Evolutionary conservation across 352 stramenopile genomes (phyloP), one percentile per base, ranked within the genome.

Genomic region (Bremia lactucae): DNA sequence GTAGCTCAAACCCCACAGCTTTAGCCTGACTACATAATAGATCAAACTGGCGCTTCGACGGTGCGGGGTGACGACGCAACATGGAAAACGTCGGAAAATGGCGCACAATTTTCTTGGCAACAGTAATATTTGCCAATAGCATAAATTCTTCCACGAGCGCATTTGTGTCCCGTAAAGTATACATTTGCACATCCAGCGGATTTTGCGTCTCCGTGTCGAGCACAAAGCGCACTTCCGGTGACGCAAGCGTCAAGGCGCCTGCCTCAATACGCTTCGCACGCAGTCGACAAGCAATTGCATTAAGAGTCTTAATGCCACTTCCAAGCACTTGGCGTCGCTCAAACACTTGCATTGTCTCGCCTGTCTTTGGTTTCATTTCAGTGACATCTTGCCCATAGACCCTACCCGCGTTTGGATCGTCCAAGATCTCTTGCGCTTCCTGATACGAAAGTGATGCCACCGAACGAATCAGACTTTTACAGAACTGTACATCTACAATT

Each of bases 101-200:
- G 15, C 89, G 83, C 41, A 87, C 70, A 23, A 95, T 95, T 48
- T 90, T 92, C 68, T 98, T 98, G 6, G 94, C 87, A 0, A 99
- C 96, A 7, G 94, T 97, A 41, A 98, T 97, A 63, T 99, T 99
- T 4, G 95, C 96, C 6, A 99, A 62, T 21, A 99, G 68, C 96
- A 99, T 99, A 44, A 99, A 98, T 68, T 99, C 96, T 77, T 99
- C 96, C 3, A 99, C 96, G 0, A 98, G 57, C 24, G 82, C 77
- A 65, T 99, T 98, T 0, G 96, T 95, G 37, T 96, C 88, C 10
- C 90, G 73, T 38, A 97, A 62, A 18, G 90, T 84, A 61, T 99
- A 99, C 51, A 96, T 93, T 63, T 98, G 85, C 26, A 99, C 95
- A 68, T 98, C 94, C 6, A 96, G 89, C 20, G 96, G 96, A 64